These are phyloP conservation scores for Saccharomycopsis fodiens DNA, from an alignment of 805 yeast species.

Conservation along the genomic window DNA sequence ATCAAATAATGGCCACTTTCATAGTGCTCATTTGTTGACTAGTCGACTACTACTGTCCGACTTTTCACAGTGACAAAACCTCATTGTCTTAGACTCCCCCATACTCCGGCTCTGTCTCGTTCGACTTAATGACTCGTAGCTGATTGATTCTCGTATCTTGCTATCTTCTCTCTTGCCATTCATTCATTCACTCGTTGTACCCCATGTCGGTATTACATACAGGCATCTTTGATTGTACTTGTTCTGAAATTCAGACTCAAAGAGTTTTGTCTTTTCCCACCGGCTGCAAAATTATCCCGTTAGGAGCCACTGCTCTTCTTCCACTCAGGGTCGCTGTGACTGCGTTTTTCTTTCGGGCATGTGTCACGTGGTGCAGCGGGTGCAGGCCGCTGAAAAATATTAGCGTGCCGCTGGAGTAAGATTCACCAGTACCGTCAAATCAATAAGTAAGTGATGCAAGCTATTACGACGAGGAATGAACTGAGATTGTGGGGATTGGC, in stretches of 20 bases:
- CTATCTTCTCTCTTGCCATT: no score
- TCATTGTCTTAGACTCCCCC: no score
- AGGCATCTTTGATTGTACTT: conserved; percentile 29
- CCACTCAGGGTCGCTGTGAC: not conserved
- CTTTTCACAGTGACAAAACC: conserved; percentile 1
- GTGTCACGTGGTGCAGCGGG: not conserved
- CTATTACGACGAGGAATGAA: not conserved
- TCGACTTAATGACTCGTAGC: no score
- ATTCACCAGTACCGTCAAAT: not conserved
- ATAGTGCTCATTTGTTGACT: no score
- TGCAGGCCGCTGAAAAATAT: not conserved
- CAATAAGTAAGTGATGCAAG: not conserved
- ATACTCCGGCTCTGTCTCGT: no score
- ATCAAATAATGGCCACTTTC: no score
- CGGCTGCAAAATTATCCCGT: not conserved
- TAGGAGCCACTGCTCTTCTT: not conserved
- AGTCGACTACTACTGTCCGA: no score
- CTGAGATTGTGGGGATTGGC: not conserved
- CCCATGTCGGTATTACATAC: conserved; percentile 32
- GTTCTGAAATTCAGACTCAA: conserved; percentile 19
- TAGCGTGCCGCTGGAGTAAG: not conserved
- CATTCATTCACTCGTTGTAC: no score
- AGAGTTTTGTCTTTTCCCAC: not conserved
- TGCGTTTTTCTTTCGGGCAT: not conserved
- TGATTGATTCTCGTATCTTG: no score